Evolutionary conservation across 495 filamentous ascomycete species (phyloP).

Genomic region (Penicillium maclennaniae): DNA sequence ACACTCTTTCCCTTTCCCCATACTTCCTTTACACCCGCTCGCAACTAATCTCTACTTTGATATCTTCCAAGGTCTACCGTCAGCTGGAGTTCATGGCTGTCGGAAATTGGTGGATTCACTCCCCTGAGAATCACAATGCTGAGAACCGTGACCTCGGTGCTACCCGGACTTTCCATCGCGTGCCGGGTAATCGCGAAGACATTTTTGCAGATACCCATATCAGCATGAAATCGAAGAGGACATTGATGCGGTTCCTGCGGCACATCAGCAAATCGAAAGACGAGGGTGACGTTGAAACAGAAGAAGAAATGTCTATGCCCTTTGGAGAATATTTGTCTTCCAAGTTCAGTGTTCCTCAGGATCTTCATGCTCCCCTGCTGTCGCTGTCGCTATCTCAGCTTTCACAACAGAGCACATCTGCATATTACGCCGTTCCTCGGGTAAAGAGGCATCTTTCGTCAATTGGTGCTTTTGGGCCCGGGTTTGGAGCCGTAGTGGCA

Average conservation of each 20-base stretch:
- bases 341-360: constrained; percentile 68
- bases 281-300: constrained; percentile 22
- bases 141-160: constrained; percentile 5
- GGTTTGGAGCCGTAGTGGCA: constrained; percentile 78
- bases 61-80: constrained; percentile 81
- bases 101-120: constrained; percentile 86
- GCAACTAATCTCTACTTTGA: constrained; percentile 66
- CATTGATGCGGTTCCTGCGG: constrained; percentile 84
- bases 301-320: constrained; percentile 37
- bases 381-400: constrained; percentile 75
- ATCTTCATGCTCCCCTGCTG: constrained; percentile 66
- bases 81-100: constrained; percentile 93
- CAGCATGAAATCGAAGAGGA: constrained; percentile 70
- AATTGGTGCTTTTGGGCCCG: constrained; percentile 79
- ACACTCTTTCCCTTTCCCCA: constrained; percentile 80
- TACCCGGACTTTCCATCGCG: constrained; percentile 46
- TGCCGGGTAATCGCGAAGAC: constrained; percentile 85
- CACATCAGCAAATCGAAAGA: constrained; percentile 43
- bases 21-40: constrained; percentile 84
- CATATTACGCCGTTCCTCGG: constrained; percentile 60
- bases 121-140: constrained; percentile 10
- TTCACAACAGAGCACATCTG: constrained; percentile 51
- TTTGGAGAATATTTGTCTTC: constrained; percentile 62
- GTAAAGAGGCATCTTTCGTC: constrained; percentile 81
- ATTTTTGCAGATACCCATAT: constrained; percentile 72